A percentile compares a stretch with the other conserved stretches of the same genome.
Evolutionary conservation across 805 yeast species (phyloP).

Genomic region (Ogataea degrootiae): DNA sequence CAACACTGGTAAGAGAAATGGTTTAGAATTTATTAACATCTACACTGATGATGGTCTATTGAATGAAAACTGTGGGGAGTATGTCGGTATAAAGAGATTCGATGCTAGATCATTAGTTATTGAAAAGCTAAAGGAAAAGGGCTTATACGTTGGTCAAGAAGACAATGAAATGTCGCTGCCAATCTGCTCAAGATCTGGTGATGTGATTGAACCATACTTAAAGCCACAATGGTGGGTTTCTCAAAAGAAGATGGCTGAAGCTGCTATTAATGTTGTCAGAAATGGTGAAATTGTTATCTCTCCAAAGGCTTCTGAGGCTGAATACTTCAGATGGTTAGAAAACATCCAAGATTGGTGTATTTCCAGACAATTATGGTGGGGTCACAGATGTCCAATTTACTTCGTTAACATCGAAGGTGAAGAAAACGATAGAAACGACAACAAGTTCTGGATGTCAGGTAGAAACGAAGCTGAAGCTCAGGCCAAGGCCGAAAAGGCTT

Average conservation of each 20-base stretch:
- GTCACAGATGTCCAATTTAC: constrained; percentile 97
- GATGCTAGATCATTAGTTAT: constrained; percentile 88
- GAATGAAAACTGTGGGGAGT: constrained; percentile 91
- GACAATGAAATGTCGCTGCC: constrained; percentile 97
- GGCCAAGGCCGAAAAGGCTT: constrained; percentile 70
- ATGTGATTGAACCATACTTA: constrained; percentile 90
- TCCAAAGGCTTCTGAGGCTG: constrained; percentile 88
- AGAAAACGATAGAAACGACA: constrained; percentile 56
- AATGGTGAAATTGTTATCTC: constrained; percentile 74
- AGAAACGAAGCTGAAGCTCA: constrained; percentile 78
- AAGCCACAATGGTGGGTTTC: constrained; percentile 99
- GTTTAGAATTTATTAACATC: constrained; percentile 82
- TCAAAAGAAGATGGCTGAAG: constrained; percentile 82
- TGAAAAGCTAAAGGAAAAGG: constrained; percentile 68
- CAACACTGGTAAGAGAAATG: constrained; percentile 90
- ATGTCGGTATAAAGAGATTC: constrained; percentile 87
- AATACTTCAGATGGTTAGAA: constrained; percentile 92
- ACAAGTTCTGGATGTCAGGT: constrained; percentile 88
- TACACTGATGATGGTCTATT: constrained; percentile 87
- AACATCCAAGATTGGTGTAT: constrained; percentile 99
- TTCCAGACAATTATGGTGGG: constrained; percentile 90
- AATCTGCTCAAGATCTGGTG: constrained; percentile 93
- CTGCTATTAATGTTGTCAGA: constrained; percentile 80
- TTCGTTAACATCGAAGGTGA: constrained; percentile 77
- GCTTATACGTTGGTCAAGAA: constrained; percentile 74